Evolutionary conservation across 2,329 filamentous ascomycete genomes (phyloP), one percentile per base, ranked within the genome.

Genomic region (Ilyonectria destructans): DNA sequence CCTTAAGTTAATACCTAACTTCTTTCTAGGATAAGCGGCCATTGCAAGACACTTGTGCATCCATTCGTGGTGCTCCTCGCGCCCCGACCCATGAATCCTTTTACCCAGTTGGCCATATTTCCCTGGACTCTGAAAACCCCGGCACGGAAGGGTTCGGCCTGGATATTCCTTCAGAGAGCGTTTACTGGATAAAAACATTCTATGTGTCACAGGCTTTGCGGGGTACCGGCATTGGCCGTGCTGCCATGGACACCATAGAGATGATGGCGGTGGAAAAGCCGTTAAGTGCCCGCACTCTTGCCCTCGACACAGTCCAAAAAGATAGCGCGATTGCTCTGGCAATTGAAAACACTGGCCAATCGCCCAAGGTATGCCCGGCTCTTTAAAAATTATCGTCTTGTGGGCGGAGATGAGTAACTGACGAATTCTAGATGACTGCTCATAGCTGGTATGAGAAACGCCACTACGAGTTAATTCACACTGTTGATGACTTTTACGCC

Each of bases 131-230:
- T 6, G 54, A 52, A 26, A 69, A 77, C 31, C 58, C 68, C 4
- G 72, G 71, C 12, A 58, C 68, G 0, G 46, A 48, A 1, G 37
- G 58, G 1, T 63, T 77, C 4, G n/a, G 55, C 0, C 56, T 79
- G 0, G 68, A 77, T 1, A 59, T 79, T 3, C 74, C 76, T 0
- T 26, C 49, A 0, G 63, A 73, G 1, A 58, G 56, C 3, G 43
- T 76, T 7, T 78, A 74, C 54, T 79, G 77, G 77, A 79, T 79
- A 45, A 79, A 79, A 49, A 78, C 70, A 0, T 74, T 79, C 7
- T 79, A 76, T 29, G 72, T 79, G 1, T 71, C 76, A 0, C 51
- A 69, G 5, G 71, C 71, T 7, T 55, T 79, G 2, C 75, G 69
- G n/a, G 70, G 71, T 35, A 63, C 69, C 8, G 78, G 78, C 2